A percentile compares a stretch with the other conserved stretches of the same genome.
Evolutionary conservation across 1,284 basidiomycete genomes (phyloP).

Genomic region (Microbotryum saponariae): DNA sequence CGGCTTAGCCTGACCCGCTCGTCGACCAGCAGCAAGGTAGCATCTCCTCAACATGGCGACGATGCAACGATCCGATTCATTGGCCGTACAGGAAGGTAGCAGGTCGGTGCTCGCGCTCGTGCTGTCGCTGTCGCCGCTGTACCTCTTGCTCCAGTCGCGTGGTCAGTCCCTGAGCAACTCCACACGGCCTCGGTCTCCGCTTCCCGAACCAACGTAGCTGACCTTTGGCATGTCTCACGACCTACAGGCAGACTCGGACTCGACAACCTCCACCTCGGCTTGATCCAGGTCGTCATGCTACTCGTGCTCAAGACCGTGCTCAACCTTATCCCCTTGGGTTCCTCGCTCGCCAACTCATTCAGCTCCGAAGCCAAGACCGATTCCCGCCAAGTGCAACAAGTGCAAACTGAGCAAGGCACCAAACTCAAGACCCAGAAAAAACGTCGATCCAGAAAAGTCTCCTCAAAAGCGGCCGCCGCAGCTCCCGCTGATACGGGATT

Average conservation of each 20-base stretch:
- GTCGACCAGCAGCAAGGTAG: too few species aligned
- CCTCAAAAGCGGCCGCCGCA: background rate
- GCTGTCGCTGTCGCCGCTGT: slow-evolving; percentile 7
- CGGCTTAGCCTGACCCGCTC: too few species aligned
- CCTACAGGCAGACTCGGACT: slow-evolving; percentile 19
- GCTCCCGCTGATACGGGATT: background rate
- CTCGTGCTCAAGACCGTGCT: slow-evolving; percentile 16
- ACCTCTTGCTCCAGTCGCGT: slow-evolving; percentile 8
- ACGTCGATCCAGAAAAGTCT: background rate
- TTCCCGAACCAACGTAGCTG: too few species aligned
- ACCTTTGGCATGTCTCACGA: too few species aligned
- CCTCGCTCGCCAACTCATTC: background rate
- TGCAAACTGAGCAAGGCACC: background rate
- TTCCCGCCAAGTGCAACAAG: too few species aligned
- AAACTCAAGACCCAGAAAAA: background rate
- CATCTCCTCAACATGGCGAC: too few species aligned
- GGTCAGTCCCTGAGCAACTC: background rate
- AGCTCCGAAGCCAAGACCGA: too few species aligned
- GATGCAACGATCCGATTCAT: too few species aligned
- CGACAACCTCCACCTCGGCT: slow-evolving; percentile 25
- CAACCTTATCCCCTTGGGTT: slow-evolving; percentile 5
- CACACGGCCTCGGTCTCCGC: background rate
- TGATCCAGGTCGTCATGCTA: slow-evolving; percentile 28
- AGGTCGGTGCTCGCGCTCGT: slow-evolving; percentile 12
- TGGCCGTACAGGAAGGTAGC: slow-evolving; percentile 10